Percentiles rank a stretch among this genome's conserved stretches.
Evolutionary conservation across 2,329 filamentous ascomycete species (phyloP).

Genomic region (Chrysoporthe cubensis): DNA sequence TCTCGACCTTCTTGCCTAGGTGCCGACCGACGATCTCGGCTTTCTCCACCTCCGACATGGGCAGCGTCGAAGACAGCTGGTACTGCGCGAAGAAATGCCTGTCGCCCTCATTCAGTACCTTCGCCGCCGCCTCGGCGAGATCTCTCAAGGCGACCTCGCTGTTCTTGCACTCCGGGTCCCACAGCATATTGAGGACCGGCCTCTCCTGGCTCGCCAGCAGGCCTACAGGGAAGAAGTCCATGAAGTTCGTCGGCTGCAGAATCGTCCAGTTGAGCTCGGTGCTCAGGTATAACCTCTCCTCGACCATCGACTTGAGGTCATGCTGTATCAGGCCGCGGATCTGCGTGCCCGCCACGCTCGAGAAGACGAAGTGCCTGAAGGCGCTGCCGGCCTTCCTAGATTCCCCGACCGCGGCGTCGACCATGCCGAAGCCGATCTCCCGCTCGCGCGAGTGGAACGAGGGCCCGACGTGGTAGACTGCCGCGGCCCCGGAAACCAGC

Average conservation of each 20-base stretch:
- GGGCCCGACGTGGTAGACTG: constrained; percentile 40
- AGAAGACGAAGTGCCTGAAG: constrained; percentile 42
- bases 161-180: constrained; percentile 24
- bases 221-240: constrained; percentile 35
- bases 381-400: constrained; percentile 27
- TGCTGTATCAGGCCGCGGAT: constrained; percentile 42
- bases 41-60: constrained; percentile 26
- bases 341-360: constrained; percentile 39
- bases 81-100: constrained; percentile 31
- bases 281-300: constrained; percentile 41
- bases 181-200: constrained; percentile 16
- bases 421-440: constrained; percentile 40
- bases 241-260: constrained; percentile 40
- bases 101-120: constrained; percentile 29
- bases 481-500: constrained; percentile 31
- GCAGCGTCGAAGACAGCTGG: constrained; percentile 28
- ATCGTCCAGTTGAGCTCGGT: constrained; percentile 39
- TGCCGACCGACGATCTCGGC: constrained; percentile 19
- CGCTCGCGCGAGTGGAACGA: constrained; percentile 40
- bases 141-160: constrained; percentile 28
- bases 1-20: constrained; percentile 8
- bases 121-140: constrained; percentile 30
- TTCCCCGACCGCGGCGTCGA: constrained; percentile 39
- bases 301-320: constrained; percentile 40
- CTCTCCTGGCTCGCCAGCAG: constrained; percentile 11